phyloP scores from a whole-genome alignment of 108 stramenopile species.

The Discostella pseudostelligera region DNA sequence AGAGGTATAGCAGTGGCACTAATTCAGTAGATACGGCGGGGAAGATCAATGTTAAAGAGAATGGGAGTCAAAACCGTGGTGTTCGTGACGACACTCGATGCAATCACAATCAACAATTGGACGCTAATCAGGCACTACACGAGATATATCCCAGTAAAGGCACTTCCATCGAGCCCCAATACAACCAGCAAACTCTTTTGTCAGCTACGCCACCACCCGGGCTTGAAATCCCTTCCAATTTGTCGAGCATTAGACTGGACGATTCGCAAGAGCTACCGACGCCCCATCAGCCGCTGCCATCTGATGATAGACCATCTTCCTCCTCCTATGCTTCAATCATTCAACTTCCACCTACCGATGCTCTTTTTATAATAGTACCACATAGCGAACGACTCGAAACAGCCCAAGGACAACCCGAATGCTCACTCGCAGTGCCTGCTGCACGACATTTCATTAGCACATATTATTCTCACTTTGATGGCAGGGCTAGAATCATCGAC shows the following conservation, averaged over 20 bases:
- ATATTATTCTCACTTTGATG: constrained; percentile 55
- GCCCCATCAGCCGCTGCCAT: constrained; percentile 6
- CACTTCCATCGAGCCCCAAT: constrained; percentile 5
- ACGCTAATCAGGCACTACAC: constrained; percentile 6
- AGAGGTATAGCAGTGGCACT: too few relatives aligned
- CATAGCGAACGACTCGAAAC: constrained; percentile 31
- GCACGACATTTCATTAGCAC: constrained; percentile 54
- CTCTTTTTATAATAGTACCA: constrained; percentile 44
- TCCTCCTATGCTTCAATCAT: constrained; percentile 14
- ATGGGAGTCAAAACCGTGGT: constrained; percentile 6
- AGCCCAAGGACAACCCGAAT: constrained; percentile 27
- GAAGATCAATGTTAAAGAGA: constrained; percentile 22
- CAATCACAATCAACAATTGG: background rate
- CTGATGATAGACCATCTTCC: constrained; percentile 14
- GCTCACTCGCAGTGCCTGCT: constrained; percentile 44
- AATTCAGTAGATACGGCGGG: background rate
- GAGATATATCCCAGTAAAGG: background rate
- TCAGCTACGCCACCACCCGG: constrained; percentile 7
- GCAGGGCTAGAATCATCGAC: constrained; percentile 40
- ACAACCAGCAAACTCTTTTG: background rate
- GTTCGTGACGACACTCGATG: background rate
- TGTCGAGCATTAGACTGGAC: constrained; percentile 15
- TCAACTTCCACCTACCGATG: constrained; percentile 30
- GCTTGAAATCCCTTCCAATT: constrained; percentile 7
- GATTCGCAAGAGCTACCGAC: constrained; percentile 6